A percentile compares a stretch with the other conserved stretches of the same genome.
phyloP scores from a whole-genome alignment of 1,139 yeast species.

The Pichia sp. region DNA sequence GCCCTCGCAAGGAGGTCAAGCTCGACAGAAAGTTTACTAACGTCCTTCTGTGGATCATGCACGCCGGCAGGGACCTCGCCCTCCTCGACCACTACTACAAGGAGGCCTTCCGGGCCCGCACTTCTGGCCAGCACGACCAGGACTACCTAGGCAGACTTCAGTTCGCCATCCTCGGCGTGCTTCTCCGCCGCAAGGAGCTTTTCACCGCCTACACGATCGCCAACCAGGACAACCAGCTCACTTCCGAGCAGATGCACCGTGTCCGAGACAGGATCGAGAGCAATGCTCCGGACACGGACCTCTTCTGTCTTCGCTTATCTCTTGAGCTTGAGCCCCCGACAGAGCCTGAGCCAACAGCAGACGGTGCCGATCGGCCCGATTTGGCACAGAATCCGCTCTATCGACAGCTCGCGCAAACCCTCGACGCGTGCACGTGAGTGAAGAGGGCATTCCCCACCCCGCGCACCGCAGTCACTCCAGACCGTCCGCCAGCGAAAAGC shows the following conservation, averaged over 20 bases:
- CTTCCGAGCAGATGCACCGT: not conserved
- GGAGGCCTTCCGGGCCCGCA: constrained; percentile 25
- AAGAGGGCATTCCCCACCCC: not conserved
- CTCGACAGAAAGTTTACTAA: not conserved
- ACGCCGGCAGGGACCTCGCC: constrained; percentile 29
- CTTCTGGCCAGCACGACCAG: not conserved
- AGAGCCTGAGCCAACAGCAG: no score
- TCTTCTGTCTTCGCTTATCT: not conserved
- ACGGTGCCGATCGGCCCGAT: no score
- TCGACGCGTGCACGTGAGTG: constrained; percentile 1
- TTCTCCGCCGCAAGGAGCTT: constrained; percentile 4
- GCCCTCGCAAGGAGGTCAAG: not conserved
- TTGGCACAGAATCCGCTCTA: not conserved
- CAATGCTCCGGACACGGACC: not conserved
- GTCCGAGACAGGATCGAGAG: not conserved
- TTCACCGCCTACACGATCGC: not conserved
- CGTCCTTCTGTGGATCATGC: constrained; percentile 25
- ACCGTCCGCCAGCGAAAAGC: no score
- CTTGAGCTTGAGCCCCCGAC: not conserved
- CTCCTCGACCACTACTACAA: constrained; percentile 29
- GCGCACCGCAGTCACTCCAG: constrained; percentile 8
- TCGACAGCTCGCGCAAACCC: not conserved
- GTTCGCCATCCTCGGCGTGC: not conserved
- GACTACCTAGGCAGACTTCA: constrained; percentile 2
- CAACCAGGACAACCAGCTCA: not conserved